These are phyloP conservation scores for Thalassia testudinum DNA, from an alignment of 116 monocot genomes.

Conservation along the genomic window DNA sequence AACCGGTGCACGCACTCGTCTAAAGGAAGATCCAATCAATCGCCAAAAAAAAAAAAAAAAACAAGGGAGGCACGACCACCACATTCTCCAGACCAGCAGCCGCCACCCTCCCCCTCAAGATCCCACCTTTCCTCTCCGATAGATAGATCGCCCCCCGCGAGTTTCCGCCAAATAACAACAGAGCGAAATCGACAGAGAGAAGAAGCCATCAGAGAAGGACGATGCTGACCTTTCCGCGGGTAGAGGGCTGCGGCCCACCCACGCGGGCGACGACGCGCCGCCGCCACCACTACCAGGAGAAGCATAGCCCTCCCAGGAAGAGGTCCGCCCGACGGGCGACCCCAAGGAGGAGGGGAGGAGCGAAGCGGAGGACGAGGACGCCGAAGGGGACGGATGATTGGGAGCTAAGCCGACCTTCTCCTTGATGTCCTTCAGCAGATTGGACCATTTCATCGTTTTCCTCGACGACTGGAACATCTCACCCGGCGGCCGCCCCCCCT, in stretches of 20 bases:
- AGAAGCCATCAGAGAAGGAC: neutral
- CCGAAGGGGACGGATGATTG: neutral
- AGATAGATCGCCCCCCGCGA: no score
- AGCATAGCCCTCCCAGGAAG: neutral
- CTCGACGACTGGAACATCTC: conserved; percentile 25
- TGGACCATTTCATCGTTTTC: conserved; percentile 39
- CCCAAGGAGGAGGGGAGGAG: neutral
- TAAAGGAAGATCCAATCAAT: no score
- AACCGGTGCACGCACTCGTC: no score
- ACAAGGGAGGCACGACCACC: no score
- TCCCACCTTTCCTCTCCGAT: no score
- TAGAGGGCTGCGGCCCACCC: neutral
- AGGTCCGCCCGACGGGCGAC: neutral
- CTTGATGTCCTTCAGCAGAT: conserved; percentile 35
- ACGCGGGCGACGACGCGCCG: conserved; percentile 1
- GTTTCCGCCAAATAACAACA: neutral
- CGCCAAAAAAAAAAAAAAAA: no score
- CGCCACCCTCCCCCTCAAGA: no score
- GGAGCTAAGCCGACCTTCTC: conserved; percentile 28
- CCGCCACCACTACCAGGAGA: neutral
- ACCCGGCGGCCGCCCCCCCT: conserved; percentile 1
- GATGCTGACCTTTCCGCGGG: neutral
- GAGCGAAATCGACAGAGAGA: neutral
- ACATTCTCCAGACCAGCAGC: no score
- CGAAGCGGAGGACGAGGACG: conserved; percentile 1